Evolutionary conservation across 2,329 filamentous ascomycete species (phyloP).

Genomic region (Aplosporella prunicola): DNA sequence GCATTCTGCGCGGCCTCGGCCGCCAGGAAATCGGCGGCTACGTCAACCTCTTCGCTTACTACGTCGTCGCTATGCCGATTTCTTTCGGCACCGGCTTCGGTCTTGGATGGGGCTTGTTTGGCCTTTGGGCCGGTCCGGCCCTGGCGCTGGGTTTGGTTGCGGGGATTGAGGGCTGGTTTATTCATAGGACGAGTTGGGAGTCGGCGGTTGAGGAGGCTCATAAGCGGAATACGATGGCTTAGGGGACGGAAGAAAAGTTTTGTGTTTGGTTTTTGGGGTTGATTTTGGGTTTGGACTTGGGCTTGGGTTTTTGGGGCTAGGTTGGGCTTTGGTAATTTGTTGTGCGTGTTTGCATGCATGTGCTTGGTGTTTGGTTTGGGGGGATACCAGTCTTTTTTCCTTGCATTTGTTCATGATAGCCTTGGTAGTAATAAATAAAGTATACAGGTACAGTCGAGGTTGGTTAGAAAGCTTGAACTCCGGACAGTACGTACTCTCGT

Average conservation of each 20-base stretch:
- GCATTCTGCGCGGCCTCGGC: constrained; percentile 76
- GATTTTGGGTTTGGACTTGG: too few relatives aligned
- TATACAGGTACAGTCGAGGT: too few relatives aligned
- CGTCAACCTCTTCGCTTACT: constrained; percentile 79
- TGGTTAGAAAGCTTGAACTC: too few relatives aligned
- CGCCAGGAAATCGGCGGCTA: constrained; percentile 85
- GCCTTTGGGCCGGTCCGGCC: constrained; percentile 59
- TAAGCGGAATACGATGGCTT: constrained; percentile 42
- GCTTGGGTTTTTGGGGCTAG: too few relatives aligned
- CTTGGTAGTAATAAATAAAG: too few relatives aligned
- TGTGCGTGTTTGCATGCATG: too few relatives aligned
- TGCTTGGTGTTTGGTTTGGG: too few relatives aligned
- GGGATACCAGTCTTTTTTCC: too few relatives aligned
- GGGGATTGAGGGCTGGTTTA: constrained; percentile 47
- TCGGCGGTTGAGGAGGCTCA: constrained; percentile 52
- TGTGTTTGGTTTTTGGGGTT: too few relatives aligned
- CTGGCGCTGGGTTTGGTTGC: constrained; percentile 58
- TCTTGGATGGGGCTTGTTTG: constrained; percentile 64
- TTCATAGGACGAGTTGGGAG: constrained; percentile 47
- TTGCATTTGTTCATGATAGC: too few relatives aligned
- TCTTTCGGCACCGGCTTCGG: constrained; percentile 71
- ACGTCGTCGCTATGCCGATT: constrained; percentile 74
- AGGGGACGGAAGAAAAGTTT: constrained; percentile 9
- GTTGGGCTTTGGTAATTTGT: too few relatives aligned
- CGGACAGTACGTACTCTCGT: too few relatives aligned